Evolutionary conservation across 768 basidiomycete species (phyloP).

Genomic region (Mycena latifolia): DNA sequence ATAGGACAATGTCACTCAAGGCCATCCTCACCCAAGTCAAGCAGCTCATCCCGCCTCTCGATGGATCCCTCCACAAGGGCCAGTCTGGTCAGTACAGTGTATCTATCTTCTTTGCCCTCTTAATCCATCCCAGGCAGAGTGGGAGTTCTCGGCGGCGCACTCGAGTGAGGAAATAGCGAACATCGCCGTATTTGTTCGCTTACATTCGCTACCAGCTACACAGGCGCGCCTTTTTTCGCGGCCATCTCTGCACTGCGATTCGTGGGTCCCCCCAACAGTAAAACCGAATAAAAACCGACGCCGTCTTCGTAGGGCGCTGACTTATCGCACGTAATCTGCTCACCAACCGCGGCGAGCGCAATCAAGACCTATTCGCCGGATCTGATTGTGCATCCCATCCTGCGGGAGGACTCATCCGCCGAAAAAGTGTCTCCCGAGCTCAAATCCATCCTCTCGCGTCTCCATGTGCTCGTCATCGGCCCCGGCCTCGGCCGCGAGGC

Average conservation of each 20-base stretch:
- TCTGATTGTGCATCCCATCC: constrained; percentile 95
- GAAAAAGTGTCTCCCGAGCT: constrained; percentile 65
- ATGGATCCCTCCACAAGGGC: constrained; percentile 92
- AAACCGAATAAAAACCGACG: neutral
- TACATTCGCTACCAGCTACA: constrained; percentile 70
- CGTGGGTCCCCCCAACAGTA: constrained; percentile 55
- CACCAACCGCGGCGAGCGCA: constrained; percentile 89
- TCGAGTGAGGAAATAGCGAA: constrained; percentile 74
- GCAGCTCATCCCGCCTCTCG: constrained; percentile 90
- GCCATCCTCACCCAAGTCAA: constrained; percentile 78
- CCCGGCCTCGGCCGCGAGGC: constrained; percentile 93
- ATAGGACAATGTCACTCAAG: constrained; percentile 40
- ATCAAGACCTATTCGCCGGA: constrained; percentile 99
- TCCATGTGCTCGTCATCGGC: constrained; percentile 94
- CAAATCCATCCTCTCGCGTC: constrained; percentile 79
- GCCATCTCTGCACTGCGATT: constrained; percentile 91
- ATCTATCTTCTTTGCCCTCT: constrained; percentile 2
- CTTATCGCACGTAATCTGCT: constrained; percentile 97
- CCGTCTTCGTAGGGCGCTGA: constrained; percentile 78
- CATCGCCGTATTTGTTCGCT: constrained; percentile 1
- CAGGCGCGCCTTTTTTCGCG: constrained; percentile 97
- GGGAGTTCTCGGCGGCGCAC: constrained; percentile 93
- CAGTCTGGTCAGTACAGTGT: constrained; percentile 78
- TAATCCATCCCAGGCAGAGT: constrained; percentile 73
- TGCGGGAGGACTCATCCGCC: constrained; percentile 74